Evolutionary conservation across 2,329 filamentous ascomycete species (phyloP), one percentile per base, ranked within the genome.

Genomic region (Pseudocercospora musae): DNA sequence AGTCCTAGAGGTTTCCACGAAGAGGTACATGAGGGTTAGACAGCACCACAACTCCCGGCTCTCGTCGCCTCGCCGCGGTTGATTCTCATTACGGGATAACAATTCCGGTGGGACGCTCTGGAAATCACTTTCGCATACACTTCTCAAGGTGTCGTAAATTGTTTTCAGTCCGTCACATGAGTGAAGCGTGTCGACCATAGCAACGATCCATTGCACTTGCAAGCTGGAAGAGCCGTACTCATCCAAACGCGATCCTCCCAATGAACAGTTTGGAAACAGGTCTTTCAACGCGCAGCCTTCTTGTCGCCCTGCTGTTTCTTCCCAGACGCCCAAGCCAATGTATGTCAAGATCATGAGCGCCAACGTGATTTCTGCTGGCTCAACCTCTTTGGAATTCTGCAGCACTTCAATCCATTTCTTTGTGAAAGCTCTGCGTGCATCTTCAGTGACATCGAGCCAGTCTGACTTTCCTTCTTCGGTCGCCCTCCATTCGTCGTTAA

Each of bases 401-500:
- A 81, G 64, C 2, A 66, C 71, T 27, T 70, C 66, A 13, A 81
- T 60, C 59, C 78, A 63, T 48, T 73, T 78, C 63, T 79, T 75
- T 37, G 91, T 78, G 72, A 92, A 91, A 40, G 78, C 77, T 61
- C 78, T 75, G 62, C 84, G 81, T 57, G 80, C 79, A 62, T 86
- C 82, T 25, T 84, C 77, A 21, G 84, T 82, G 4, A 85, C 85
- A 44, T 87, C 84, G 58, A 87, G 81, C 92, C 92, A 96, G 37
- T 85, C 79, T 46, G 78, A 73, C 74, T 56, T 80, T 74, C 37
- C 78, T 62, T 70, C 73, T 63, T 69, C 73, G 42, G 69, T 61
- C 62, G 74, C 76, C 69, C 72, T 74, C 91, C 91, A 96, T 72
- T 88, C 85, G 73, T 86, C 85, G 66, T 92, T 86, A 72, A 96